A percentile compares a stretch with the other conserved stretches of the same genome.
Conservation (phyloP, 768 basidiomycete species). For the Tephrocybe sp. region DNA sequence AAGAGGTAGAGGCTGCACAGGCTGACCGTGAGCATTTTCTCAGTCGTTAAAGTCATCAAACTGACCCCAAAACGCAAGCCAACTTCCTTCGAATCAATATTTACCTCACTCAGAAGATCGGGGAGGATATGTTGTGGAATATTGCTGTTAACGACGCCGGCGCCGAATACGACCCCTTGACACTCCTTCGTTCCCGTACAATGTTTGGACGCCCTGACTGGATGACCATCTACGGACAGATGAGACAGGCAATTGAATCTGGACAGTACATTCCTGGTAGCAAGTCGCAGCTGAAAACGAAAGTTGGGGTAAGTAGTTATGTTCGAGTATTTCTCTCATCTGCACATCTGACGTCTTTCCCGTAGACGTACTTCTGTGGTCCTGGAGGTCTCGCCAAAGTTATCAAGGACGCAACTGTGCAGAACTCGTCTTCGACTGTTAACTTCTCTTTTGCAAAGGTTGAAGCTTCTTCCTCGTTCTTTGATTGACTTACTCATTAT, state of each 20-base stretch:
- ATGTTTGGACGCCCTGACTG: constrained; percentile 94
- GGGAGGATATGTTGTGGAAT: constrained; percentile 89
- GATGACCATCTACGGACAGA: constrained; percentile 73
- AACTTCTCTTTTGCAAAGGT: constrained; percentile 85
- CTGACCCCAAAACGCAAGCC: constrained; percentile 44
- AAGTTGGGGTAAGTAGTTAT: constrained; percentile 65
- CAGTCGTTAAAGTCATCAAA: background rate
- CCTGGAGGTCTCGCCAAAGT: constrained; percentile 72
- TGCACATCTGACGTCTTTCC: constrained; percentile 14
- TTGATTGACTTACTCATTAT: background rate
- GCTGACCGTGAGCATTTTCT: constrained; percentile 67
- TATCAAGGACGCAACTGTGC: constrained; percentile 70
- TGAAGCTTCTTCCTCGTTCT: background rate
- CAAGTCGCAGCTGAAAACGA: constrained; percentile 78
- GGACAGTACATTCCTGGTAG: constrained; percentile 82
- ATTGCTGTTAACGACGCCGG: constrained; percentile 87
- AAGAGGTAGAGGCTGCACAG: constrained; percentile 86
- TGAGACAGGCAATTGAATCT: constrained; percentile 76
- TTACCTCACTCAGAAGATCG: constrained; percentile 85
- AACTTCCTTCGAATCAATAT: constrained; percentile 92
- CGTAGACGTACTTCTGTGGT: constrained; percentile 87
- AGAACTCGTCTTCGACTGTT: constrained; percentile 54
- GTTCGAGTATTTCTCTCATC: background rate
- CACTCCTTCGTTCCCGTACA: constrained; percentile 83
- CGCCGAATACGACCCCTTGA: constrained; percentile 86